These are phyloP conservation scores for Phaseolus lunatus DNA, from an alignment of 306 rosid genomes.

Conservation along the genomic window DNA sequence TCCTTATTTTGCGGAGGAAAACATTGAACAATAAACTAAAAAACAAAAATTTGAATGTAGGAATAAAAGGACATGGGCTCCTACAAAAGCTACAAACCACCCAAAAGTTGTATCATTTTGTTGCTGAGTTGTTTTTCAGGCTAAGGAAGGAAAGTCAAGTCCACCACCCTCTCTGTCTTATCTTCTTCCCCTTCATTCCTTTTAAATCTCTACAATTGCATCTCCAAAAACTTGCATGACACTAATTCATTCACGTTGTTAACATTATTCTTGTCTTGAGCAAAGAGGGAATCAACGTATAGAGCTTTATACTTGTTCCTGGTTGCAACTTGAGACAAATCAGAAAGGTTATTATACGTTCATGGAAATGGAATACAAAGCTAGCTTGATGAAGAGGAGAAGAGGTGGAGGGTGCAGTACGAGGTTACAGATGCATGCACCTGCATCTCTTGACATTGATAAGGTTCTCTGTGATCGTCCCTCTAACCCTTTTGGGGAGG, in stretches of 20 bases:
- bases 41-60: not conserved
- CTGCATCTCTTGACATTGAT: constrained; percentile 62
- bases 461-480: not conserved
- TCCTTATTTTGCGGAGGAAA: constrained; percentile 28
- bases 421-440: constrained; percentile 76
- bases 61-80: constrained; percentile 29
- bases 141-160: not conserved
- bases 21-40: constrained; percentile 10
- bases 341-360: not conserved
- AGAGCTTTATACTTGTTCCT: too few species aligned
- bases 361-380: constrained; percentile 40
- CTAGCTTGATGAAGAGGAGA: constrained; percentile 9
- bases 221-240: too few species aligned
- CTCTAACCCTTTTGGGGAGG: constrained; percentile 41
- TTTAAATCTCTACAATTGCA: not conserved
- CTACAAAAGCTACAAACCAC: constrained; percentile 49
- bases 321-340: too few species aligned
- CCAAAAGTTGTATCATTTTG: constrained; percentile 31
- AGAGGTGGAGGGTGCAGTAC: constrained; percentile 48
- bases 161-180: constrained; percentile 15
- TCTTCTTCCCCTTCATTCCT: constrained; percentile 6
- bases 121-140: constrained; percentile 8
- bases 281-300: too few species aligned
- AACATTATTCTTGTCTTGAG: too few species aligned
- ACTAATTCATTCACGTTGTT: too few species aligned